A percentile compares a stretch with the other conserved stretches of the same genome.
phyloP scores from a whole-genome alignment of 73 alveolate genomes.

The Effrenium voratum region DNA sequence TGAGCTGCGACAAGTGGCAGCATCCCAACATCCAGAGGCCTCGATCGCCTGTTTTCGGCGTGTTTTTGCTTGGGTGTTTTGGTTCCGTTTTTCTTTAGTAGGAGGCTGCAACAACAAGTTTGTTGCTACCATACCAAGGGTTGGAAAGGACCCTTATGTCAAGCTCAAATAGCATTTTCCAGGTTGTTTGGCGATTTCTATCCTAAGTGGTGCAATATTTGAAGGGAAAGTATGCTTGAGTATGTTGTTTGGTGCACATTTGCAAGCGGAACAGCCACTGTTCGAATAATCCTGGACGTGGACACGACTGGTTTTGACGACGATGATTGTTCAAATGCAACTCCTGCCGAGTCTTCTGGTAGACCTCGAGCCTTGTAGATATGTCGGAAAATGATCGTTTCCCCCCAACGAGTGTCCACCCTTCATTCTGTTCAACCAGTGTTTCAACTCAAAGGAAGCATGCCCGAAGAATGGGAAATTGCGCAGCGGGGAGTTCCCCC shows the following conservation, averaged over 20 bases:
- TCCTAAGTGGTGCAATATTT: too few relatives aligned
- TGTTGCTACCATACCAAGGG: too few relatives aligned
- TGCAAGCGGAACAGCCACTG: not conserved
- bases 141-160: too few relatives aligned
- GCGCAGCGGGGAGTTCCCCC: too few relatives aligned
- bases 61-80: too few relatives aligned
- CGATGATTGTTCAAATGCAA: not conserved
- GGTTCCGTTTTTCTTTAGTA: too few relatives aligned
- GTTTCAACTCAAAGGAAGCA: too few relatives aligned
- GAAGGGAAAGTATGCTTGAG: not conserved
- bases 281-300: not conserved
- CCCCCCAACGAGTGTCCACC: not conserved
- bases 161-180: too few relatives aligned
- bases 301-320: not conserved
- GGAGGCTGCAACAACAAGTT: not conserved
- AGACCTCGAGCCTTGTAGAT: not conserved
- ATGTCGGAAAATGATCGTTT: not conserved
- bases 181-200: too few relatives aligned
- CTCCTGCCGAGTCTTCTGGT: not conserved
- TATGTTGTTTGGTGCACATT: not conserved
- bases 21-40: constrained; percentile 88
- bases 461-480: too few relatives aligned
- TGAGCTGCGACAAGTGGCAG: constrained; percentile 91
- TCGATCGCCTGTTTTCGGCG: not conserved
- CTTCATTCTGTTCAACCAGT: too few relatives aligned